These are phyloP conservation scores for Anthoceros angustus DNA, from an alignment of 225 moss, liverwort and hornwort species.

Conservation along the genomic window DNA sequence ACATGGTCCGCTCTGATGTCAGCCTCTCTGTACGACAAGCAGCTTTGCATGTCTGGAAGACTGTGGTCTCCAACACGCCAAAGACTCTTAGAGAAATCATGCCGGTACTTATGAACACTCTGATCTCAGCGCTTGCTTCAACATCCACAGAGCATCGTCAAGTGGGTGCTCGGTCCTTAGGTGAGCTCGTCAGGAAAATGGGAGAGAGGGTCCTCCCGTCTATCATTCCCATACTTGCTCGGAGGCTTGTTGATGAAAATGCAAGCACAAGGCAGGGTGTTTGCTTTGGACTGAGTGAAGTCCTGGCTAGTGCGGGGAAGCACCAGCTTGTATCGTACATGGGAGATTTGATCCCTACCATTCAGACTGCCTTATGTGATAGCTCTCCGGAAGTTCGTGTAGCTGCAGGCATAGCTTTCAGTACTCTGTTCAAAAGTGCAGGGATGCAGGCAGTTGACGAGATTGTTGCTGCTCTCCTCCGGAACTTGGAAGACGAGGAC, in stretches of 20 bases:
- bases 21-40: constrained; percentile 98
- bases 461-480: constrained; percentile 88
- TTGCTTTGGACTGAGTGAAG: constrained; percentile 97
- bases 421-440: constrained; percentile 94
- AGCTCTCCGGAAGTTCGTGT: constrained; percentile 84
- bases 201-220: constrained; percentile 93
- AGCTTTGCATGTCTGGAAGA: constrained; percentile 98
- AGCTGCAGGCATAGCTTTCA: constrained; percentile 93
- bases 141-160: constrained; percentile 82
- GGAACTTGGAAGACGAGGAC: constrained; percentile 68
- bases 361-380: constrained; percentile 85
- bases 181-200: constrained; percentile 93
- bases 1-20: constrained; percentile 99
- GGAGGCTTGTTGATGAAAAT: constrained; percentile 68
- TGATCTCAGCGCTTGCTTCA: constrained; percentile 87
- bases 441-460: constrained; percentile 99
- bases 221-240: constrained; percentile 80
- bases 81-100: constrained; percentile 98
- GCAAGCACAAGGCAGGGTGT: constrained; percentile 92
- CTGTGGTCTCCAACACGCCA: constrained; percentile 95
- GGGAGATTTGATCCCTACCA: constrained; percentile 78
- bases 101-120: constrained; percentile 97
- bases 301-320: constrained; percentile 99
- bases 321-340: constrained; percentile 87
- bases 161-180: constrained; percentile 92